Conservation (phyloP, 139 green algal genomes). For the Chlamydomonas sphaeroides region DNA sequence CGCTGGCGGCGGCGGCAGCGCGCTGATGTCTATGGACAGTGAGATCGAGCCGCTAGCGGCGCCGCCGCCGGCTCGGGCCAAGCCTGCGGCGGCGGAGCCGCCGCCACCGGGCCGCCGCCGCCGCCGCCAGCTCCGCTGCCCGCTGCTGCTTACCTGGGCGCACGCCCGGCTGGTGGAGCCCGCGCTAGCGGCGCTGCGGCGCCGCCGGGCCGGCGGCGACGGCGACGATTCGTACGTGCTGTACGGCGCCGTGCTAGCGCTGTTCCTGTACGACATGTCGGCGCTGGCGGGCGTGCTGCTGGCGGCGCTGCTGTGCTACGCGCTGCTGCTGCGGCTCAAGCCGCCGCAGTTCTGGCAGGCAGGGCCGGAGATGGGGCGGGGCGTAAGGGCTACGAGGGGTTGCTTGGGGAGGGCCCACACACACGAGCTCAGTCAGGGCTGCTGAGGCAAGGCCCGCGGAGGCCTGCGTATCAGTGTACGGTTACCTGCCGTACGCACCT, state of each 20-base stretch:
- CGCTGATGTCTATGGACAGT: not conserved
- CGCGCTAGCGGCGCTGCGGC: not conserved
- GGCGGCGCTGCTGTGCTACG: constrained; percentile 63
- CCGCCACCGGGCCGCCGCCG: not conserved
- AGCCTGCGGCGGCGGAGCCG: not conserved
- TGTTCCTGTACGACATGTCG: constrained; percentile 70
- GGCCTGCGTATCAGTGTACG: too few relatives aligned
- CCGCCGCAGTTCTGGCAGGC: constrained; percentile 68
- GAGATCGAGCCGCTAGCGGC: not conserved
- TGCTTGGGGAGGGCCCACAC: too few relatives aligned
- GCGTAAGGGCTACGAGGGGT: too few relatives aligned
- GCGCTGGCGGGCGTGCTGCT: constrained; percentile 59
- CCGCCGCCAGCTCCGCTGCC: constrained; percentile 4
- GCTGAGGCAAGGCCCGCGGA: too few relatives aligned
- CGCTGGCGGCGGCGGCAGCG: too few relatives aligned
- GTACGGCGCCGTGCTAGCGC: constrained; percentile 61
- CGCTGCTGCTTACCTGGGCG: not conserved
- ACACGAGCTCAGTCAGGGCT: too few relatives aligned
- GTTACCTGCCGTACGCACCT: too few relatives aligned
- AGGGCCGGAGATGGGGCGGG: not conserved
- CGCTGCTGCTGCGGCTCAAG: constrained; percentile 58
- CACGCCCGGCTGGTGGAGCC: constrained; percentile 27
- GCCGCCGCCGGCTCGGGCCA: not conserved
- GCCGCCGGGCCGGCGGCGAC: constrained; percentile 12
- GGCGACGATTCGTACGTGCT: constrained; percentile 54